These are phyloP conservation scores for Podaxis sp. DNA, from an alignment of 768 basidiomycete genomes.

Conservation along the genomic window DNA sequence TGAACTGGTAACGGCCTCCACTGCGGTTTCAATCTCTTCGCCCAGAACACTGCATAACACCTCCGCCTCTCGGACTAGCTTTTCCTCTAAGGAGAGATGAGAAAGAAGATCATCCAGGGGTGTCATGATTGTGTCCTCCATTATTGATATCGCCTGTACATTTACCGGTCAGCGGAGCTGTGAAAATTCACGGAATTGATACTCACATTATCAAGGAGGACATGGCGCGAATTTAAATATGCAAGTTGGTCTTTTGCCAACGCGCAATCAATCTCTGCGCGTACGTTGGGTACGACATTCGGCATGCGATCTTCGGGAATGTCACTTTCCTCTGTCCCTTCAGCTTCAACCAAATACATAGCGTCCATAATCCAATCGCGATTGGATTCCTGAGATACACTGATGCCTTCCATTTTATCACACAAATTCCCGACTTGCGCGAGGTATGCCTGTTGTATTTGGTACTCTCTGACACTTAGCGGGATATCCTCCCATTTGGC, in stretches of 20 bases:
- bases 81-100: conserved; percentile 21
- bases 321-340: not conserved
- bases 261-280: not conserved
- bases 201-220: not conserved
- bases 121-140: not conserved
- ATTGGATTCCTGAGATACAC: not conserved
- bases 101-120: conserved; percentile 24
- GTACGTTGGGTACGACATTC: not conserved
- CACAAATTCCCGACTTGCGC: conserved; percentile 3
- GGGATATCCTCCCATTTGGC: conserved; percentile 10
- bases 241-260: conserved; percentile 4
- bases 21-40: conserved; percentile 32
- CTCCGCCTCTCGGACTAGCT: conserved; percentile 26
- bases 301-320: not conserved
- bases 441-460: conserved; percentile 5
- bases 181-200: not conserved
- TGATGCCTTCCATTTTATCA: conserved; percentile 2
- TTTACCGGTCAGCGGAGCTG: not conserved
- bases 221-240: not conserved
- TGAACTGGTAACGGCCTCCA: conserved; percentile 16
- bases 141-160: not conserved
- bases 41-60: conserved; percentile 32
- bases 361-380: not conserved
- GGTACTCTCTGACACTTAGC: not conserved
- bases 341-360: not conserved